Evolutionary conservation across 352 stramenopile genomes (phyloP), one percentile per base, ranked within the genome.

Genomic region (Phytophthora uliginosa): DNA sequence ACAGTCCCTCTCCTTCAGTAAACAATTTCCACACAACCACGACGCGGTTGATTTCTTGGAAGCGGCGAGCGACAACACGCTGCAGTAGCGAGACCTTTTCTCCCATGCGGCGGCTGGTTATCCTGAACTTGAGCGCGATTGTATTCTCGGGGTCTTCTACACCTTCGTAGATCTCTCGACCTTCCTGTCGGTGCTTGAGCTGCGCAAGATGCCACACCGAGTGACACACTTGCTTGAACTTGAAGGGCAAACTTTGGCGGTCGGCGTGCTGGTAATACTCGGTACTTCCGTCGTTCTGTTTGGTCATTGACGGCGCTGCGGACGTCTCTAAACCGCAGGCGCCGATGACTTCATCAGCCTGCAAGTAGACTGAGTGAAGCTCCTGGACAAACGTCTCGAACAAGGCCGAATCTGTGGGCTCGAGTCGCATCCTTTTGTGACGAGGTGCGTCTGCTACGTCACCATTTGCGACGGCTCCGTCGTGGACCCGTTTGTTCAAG

Each of bases 1-100:
- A 78, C 0, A 74, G 1, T 0, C 74, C 77, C 48, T 82, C 77
- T 0, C 66, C 77, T 55, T 94, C 78, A 26, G 86, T 80, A 59
- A 89, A 79, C 20, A 85, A 59, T 24, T 76, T 82, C 84, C 84
- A 94, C 28, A 90, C 80, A n/a, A 91, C 64, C 28, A 94, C 80
- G 2, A 89, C 67, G 40, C 84, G 81, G 47, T 86, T 72, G 7
- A 55, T 15, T 47, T 92, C 79, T 3, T 84, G 65, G 58, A 83
- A 91, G 12, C 77, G 73, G 10, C 83, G 80, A 5, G 83, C 55
- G n/a, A 90, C 77, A 22, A 74, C 34, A 4, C 64, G 63, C 53
- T 76, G 70, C 54, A 73, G 40, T 8, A 77, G 13, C 17, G 70
- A 76, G 61, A 78, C 74, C 0, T 34, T 59, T 20, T 66, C 50